phyloP scores from a whole-genome alignment of 331 rosid species.

The Saraca asoca region DNA sequence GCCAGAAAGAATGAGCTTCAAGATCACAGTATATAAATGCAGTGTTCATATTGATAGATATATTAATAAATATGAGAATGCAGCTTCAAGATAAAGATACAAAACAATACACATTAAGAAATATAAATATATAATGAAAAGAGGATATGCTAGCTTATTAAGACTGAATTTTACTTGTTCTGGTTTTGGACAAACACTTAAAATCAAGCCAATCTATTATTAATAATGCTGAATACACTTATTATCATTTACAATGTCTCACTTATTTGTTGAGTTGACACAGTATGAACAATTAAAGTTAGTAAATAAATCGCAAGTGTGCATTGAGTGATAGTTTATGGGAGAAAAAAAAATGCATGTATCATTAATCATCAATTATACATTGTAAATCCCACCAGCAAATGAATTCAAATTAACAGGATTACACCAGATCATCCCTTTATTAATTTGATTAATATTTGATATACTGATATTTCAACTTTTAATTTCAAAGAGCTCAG shows the following conservation, averaged over 20 bases:
- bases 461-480: neutral
- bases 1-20: neutral
- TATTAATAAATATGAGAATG: neutral
- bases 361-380: neutral
- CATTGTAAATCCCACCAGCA: neutral
- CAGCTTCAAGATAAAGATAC: neutral
- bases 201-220: neutral
- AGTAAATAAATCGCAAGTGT: too few relatives aligned
- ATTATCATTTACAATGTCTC: too few relatives aligned
- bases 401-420: neutral
- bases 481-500: too few relatives aligned
- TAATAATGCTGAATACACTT: too few relatives aligned
- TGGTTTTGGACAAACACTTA: neutral
- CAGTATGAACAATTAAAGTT: too few relatives aligned
- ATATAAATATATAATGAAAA: neutral
- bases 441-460: neutral
- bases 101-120: neutral
- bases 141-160: neutral
- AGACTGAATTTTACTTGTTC: neutral
- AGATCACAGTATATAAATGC: slow-evolving; percentile 9
- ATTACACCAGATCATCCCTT: neutral
- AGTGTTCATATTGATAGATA: neutral
- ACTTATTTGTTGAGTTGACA: too few relatives aligned
- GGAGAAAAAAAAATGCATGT: too few relatives aligned
- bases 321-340: too few relatives aligned